Conservation (phyloP, 2,329 filamentous ascomycete species). For the Phyllosticta citrichinensis region DNA sequence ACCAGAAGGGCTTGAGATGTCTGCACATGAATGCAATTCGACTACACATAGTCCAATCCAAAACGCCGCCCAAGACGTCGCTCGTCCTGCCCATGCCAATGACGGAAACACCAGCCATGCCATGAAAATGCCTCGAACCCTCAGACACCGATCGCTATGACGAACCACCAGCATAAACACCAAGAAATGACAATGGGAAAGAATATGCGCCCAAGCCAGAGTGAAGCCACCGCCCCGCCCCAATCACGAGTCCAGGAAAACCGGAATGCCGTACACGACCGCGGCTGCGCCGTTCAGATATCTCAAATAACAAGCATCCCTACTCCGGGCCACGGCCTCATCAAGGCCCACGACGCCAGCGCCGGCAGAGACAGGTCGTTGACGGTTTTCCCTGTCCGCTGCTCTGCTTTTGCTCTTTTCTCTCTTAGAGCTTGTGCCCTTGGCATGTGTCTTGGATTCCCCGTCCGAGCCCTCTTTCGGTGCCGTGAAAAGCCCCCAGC, state of each 20-base stretch:
- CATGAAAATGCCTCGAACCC: not conserved
- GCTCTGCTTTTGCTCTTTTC: constrained; percentile 13
- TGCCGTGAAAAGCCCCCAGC: constrained; percentile 65
- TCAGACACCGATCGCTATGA: not conserved
- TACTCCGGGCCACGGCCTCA: constrained; percentile 68
- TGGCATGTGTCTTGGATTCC: constrained; percentile 20
- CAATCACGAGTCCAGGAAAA: constrained; percentile 51
- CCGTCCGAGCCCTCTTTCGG: constrained; percentile 14
- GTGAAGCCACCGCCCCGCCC: not conserved
- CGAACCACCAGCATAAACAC: not conserved
- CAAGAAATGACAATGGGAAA: not conserved
- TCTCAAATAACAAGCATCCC: constrained; percentile 71
- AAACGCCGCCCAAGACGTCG: not conserved
- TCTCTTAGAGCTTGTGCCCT: constrained; percentile 20
- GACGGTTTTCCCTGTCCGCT: constrained; percentile 20
- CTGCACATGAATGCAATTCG: not conserved
- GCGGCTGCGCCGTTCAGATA: constrained; percentile 92
- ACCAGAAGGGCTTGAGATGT: not conserved
- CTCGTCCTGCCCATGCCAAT: not conserved
- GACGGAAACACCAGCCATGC: not conserved
- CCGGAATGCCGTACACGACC: constrained; percentile 89
- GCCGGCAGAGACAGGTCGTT: constrained; percentile 12
- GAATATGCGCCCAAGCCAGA: not conserved
- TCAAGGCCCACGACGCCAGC: constrained; percentile 42
- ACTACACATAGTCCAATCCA: not conserved